Conservation (phyloP, 768 basidiomycete genomes). For the Hebeloma cylindrosporum region DNA sequence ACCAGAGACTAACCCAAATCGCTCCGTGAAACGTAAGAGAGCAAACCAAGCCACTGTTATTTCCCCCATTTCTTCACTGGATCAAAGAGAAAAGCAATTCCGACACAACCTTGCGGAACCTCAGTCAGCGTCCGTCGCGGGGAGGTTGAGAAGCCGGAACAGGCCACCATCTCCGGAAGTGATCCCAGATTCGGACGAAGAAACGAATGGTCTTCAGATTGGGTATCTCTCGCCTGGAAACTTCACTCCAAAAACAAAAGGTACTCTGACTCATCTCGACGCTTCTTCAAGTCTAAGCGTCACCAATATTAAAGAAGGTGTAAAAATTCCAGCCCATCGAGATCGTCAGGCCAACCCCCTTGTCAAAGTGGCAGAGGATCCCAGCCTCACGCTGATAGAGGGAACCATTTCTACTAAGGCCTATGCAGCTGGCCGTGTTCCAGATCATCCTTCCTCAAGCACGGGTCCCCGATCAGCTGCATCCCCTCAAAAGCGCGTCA, state of each 20-base stretch:
- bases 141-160: slow-evolving; percentile 8
- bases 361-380: slow-evolving; percentile 52
- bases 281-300: neutral
- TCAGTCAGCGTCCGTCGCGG: slow-evolving; percentile 4
- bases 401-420: slow-evolving; percentile 52
- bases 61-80: too few relatives aligned
- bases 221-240: neutral
- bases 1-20: too few relatives aligned
- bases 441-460: slow-evolving; percentile 17
- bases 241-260: too few relatives aligned
- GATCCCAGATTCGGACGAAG: slow-evolving; percentile 35
- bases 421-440: slow-evolving; percentile 34
- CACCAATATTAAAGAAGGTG: slow-evolving; percentile 4
- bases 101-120: neutral
- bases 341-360: slow-evolving; percentile 51
- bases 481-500: slow-evolving; percentile 22
- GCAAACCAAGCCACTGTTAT: too few relatives aligned
- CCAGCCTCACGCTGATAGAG: slow-evolving; percentile 29
- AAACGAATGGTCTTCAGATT: slow-evolving; percentile 16
- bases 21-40: too few relatives aligned
- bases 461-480: slow-evolving; percentile 6
- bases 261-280: too few relatives aligned
- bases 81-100: neutral
- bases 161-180: slow-evolving; percentile 24
- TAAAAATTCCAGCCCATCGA: slow-evolving; percentile 42